Conservation (phyloP, 108 stramenopile species). For the Fragilaria radians region DNA sequence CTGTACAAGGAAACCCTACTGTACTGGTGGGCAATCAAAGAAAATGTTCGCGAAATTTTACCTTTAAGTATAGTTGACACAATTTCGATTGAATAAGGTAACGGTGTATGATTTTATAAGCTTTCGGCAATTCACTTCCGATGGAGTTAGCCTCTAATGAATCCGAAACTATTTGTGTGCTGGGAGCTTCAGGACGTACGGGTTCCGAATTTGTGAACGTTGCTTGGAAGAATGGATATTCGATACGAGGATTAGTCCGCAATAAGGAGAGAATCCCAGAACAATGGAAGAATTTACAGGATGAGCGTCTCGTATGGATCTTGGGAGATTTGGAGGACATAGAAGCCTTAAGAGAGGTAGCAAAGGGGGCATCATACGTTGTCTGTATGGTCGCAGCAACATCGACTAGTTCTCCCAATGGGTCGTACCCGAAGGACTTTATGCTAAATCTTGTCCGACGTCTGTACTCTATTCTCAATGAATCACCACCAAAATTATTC, state of each 20-base stretch:
- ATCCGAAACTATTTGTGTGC: constrained; percentile 9
- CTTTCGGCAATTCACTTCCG: too few relatives aligned
- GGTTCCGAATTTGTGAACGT: constrained; percentile 9
- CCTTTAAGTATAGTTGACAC: too few relatives aligned
- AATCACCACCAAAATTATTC: constrained; percentile 4
- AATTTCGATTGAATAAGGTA: too few relatives aligned
- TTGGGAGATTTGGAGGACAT: constrained; percentile 6
- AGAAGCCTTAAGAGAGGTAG: constrained; percentile 1
- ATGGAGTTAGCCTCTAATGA: too few relatives aligned
- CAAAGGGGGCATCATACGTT: constrained; percentile 5
- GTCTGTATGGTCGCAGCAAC: constrained; percentile 7
- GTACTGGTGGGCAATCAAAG: too few relatives aligned
- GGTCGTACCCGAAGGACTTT: constrained; percentile 2
- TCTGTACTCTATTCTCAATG: background rate
- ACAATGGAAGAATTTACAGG: too few relatives aligned
- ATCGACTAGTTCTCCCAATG: background rate
- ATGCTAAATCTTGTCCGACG: constrained; percentile 9
- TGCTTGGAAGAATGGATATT: constrained; percentile 9
- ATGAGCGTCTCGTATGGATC: constrained; percentile 4
- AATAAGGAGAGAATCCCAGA: background rate
- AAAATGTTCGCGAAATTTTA: too few relatives aligned
- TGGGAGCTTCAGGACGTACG: constrained; percentile 17
- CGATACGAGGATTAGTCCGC: constrained; percentile 6
- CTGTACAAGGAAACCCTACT: too few relatives aligned
- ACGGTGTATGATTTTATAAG: too few relatives aligned